A percentile compares a stretch with the other conserved stretches of the same genome.
Evolutionary conservation across 495 filamentous ascomycete species (phyloP).

Genomic region (Penicilliopsis zonata): DNA sequence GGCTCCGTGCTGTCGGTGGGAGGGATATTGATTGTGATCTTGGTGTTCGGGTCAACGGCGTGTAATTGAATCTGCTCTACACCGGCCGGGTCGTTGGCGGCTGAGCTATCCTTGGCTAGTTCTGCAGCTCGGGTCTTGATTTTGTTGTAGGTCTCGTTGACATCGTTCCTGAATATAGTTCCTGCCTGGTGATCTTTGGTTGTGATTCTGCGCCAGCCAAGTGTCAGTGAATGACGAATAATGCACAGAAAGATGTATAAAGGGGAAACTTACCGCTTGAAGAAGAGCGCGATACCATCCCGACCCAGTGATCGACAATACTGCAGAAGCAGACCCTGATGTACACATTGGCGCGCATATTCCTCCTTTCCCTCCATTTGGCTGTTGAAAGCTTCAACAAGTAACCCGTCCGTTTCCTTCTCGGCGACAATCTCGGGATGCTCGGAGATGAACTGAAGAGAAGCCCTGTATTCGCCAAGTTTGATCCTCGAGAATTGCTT

Average conservation of each 20-base stretch:
- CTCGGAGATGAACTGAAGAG: slow-evolving; percentile 58
- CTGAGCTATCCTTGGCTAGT: slow-evolving; percentile 53
- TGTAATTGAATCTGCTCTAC: slow-evolving; percentile 98
- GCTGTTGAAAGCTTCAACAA: slow-evolving; percentile 83
- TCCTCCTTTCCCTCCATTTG: slow-evolving; percentile 64
- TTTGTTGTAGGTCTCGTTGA: slow-evolving; percentile 68
- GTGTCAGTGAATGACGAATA: too few relatives aligned
- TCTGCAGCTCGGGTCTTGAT: slow-evolving; percentile 73
- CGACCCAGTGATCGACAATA: slow-evolving; percentile 84
- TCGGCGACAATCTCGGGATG: slow-evolving; percentile 72
- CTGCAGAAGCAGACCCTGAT: slow-evolving; percentile 84
- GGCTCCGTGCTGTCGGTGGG: slow-evolving; percentile 48
- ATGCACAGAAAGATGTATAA: background rate
- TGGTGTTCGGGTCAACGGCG: slow-evolving; percentile 85
- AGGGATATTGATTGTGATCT: slow-evolving; percentile 79
- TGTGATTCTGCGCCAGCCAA: slow-evolving; percentile 52
- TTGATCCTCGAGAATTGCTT: slow-evolving; percentile 71
- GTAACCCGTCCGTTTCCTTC: slow-evolving; percentile 79
- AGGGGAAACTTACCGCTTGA: slow-evolving; percentile 54
- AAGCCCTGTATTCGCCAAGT: slow-evolving; percentile 57
- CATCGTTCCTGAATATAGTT: slow-evolving; percentile 84
- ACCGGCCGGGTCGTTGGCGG: slow-evolving; percentile 52
- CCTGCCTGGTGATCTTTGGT: slow-evolving; percentile 85
- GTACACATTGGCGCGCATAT: slow-evolving; percentile 78
- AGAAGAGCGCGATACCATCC: slow-evolving; percentile 87